Evolutionary conservation across 208 protist genomes (phyloP), one percentile per base, ranked within the genome.

Genomic region (Trypanosoma vivax): DNA sequence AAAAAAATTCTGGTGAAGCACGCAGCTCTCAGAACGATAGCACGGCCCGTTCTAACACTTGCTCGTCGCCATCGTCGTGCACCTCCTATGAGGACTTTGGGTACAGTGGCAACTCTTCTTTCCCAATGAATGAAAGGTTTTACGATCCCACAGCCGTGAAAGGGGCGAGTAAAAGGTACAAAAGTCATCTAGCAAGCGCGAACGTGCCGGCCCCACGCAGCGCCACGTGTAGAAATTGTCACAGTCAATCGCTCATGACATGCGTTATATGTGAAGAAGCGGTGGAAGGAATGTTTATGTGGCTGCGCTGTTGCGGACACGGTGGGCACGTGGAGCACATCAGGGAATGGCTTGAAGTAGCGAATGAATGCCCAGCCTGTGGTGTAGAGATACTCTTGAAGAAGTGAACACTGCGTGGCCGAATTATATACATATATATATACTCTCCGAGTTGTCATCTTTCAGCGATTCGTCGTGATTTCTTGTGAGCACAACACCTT

Each of bases 321-420:
- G 86, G 86, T 33, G 86, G 86, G 1, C 86, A 93, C 42, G 68
- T 79, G 13, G 68, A 93, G 41, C 86, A 93, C 56, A 76, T 90
- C 10, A 54, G 84, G 42, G 74, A 86, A 60, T 93, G 86, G 83
- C 56, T 90, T 42, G 51, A 60, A 34, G 42, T 82, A 45, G 70
- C 67, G 21, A 67, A 81, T 28, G 73, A 83, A 51, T 93, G 86
- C 49, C 86, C 86, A 6, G 50, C 62, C 33, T 93, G 86, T 35
- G 80, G 79, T 3, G 63, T 78, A 10, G 62, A 68, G 25, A 72
- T 91, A 19, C 63, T 56, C 16, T 45, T 28, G 9, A 27, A 40
- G 9, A 27, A 65, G 0, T 10, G 38, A 51, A 51, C 3, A 18
- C 16, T 16, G 11, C 38, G 1, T 13, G 19, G 13, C 11, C 13